A percentile compares a stretch with the other conserved stretches of the same genome.
phyloP scores from a whole-genome alignment of 805 yeast genomes.

The Brettanomyces custersianus region DNA sequence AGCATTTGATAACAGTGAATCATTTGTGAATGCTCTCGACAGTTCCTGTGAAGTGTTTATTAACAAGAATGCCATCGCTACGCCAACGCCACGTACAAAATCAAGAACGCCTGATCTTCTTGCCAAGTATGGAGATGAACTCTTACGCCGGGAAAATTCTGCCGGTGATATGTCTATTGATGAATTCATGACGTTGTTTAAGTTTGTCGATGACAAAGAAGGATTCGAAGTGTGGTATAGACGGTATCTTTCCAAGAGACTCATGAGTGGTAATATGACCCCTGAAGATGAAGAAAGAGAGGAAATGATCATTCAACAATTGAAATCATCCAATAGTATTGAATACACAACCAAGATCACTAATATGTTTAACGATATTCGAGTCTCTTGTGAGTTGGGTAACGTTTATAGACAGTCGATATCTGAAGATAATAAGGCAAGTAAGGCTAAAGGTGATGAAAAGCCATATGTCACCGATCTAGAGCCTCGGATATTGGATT shows the following conservation, averaged over 20 bases:
- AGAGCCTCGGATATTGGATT: constrained; percentile 26
- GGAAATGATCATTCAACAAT: constrained; percentile 71
- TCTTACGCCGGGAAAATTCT: constrained; percentile 69
- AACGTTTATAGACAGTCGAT: constrained; percentile 21
- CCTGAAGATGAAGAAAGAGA: constrained; percentile 82
- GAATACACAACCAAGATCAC: constrained; percentile 93
- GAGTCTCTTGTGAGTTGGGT: constrained; percentile 71
- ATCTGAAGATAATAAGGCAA: too few relatives aligned
- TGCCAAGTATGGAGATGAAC: constrained; percentile 80
- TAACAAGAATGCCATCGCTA: constrained; percentile 74
- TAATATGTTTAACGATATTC: constrained; percentile 92
- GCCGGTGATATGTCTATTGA: constrained; percentile 69
- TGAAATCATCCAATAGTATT: constrained; percentile 81
- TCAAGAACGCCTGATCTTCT: constrained; percentile 89
- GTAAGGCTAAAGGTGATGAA: constrained; percentile 5
- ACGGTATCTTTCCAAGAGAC: constrained; percentile 78
- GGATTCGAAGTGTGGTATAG: constrained; percentile 91
- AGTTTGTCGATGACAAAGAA: constrained; percentile 87
- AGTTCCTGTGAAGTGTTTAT: constrained; percentile 80
- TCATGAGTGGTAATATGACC: constrained; percentile 65
- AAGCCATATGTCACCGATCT: constrained; percentile 19
- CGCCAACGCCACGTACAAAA: constrained; percentile 44
- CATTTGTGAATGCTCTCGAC: constrained; percentile 81
- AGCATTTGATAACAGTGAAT: constrained; percentile 67
- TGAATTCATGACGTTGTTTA: constrained; percentile 80